Base-by-base conservation (phyloP, 2,329 filamentous ascomycete genomes). In the Phoma sp. region DNA sequence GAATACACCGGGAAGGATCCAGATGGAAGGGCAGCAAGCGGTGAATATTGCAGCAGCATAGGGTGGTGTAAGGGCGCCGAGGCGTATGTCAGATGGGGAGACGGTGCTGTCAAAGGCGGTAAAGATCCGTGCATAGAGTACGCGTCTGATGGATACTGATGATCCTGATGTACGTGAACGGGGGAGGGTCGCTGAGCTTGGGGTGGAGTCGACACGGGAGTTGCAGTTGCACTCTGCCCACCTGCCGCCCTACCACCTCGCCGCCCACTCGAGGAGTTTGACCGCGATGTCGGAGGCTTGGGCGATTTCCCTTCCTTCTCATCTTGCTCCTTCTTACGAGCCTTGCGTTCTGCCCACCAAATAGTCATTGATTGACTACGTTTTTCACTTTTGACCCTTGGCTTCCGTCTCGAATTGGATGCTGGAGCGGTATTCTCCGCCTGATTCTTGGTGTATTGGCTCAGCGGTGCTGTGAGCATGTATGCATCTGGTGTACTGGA, bases 261-360 rank as follows among this genome's bases (percentile, higher is more conserved):
- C 18, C 62, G 63, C 45, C 55, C 57, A 13, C 51, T 62, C 3
- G 65, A 53, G n/a, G 68, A 69, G 36, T 65, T 69, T 4, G 66
- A 63, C 18, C 66, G 55, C 7, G 68, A 66, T 6, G 57, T 37
- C 14, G 65, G 47, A 24, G 61, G 47, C 45, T 70, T 65, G 13
- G 38, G 41, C 36, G 62, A 53, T 29, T 53, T 64, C 4, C 67
- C 65, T 13, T 61, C 64, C 37, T 69, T 71, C 30, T 69, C 66
- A 14, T 73, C 71, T 14, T 67, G 57, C 46, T 74, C 71, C 22
- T 69, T 66, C 48, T 71, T 67, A 7, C 70, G 68, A 2, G 73
- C 74, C 55, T 79, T 79, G 7, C 77, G 70, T 54, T 76, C 73
- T 2, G 76, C 76, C 77, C 77, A 79, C 77, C 77, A 79, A n/a